Conservation (phyloP, 164 flowering plant genomes). For the Vitis amurensis region DNA sequence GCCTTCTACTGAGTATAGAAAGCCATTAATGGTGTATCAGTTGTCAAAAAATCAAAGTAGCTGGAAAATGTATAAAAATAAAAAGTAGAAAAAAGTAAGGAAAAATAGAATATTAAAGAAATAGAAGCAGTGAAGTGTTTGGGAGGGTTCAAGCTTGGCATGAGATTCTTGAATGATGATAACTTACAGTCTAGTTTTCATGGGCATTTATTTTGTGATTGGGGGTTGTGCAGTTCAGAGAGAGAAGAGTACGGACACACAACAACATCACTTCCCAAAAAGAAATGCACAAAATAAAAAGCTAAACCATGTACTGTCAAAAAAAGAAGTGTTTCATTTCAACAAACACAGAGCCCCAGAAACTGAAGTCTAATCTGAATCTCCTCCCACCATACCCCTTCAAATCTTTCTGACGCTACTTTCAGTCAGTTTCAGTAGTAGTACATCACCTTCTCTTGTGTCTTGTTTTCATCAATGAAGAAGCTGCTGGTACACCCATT, state of each 20-base stretch:
- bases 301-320: constrained; percentile 32
- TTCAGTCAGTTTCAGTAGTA: constrained; percentile 22
- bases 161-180: too few relatives aligned
- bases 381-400: constrained; percentile 22
- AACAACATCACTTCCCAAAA: constrained; percentile 18
- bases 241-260: not conserved
- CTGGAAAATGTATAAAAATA: too few relatives aligned
- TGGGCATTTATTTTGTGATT: too few relatives aligned
- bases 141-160: too few relatives aligned
- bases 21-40: too few relatives aligned
- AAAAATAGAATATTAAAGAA: too few relatives aligned
- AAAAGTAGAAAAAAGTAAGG: too few relatives aligned
- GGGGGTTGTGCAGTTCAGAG: too few relatives aligned
- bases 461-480: constrained; percentile 22
- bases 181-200: too few relatives aligned
- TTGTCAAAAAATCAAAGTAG: too few relatives aligned
- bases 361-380: constrained; percentile 15
- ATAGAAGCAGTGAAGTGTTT: too few relatives aligned
- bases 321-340: constrained; percentile 25
- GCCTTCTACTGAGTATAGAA: too few relatives aligned
- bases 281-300: constrained; percentile 19
- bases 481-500: not conserved
- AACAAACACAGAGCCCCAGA: constrained; percentile 25
- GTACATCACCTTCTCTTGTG: constrained; percentile 16
- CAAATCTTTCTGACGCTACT: constrained; percentile 34